These are phyloP conservation scores for Kodamaea fungicola DNA, from an alignment of 1,139 yeast genomes.

Conservation along the genomic window DNA sequence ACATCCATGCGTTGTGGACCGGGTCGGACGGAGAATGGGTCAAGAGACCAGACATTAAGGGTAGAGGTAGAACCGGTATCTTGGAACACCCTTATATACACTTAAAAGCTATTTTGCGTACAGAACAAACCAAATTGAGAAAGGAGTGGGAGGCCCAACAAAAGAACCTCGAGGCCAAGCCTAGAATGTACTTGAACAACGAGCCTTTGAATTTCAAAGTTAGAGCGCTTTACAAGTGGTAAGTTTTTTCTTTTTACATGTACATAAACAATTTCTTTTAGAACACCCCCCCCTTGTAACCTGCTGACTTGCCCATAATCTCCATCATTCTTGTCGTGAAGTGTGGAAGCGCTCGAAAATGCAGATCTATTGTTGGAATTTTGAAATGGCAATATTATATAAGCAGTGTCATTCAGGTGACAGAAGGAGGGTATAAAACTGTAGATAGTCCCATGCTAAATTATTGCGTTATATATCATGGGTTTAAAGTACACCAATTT, in stretches of 20 bases:
- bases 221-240: conserved; percentile 45
- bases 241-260: conserved; percentile 5
- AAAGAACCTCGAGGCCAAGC: conserved; percentile 41
- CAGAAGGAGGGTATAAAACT: not conserved
- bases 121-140: conserved; percentile 59
- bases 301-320: too few relatives aligned
- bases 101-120: conserved; percentile 71
- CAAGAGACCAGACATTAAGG: conserved; percentile 78
- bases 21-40: conserved; percentile 82
- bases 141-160: conserved; percentile 54
- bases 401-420: conserved; percentile 1
- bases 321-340: not conserved
- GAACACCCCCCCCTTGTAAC: not conserved
- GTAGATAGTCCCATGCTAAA: not conserved
- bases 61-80: conserved; percentile 86
- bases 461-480: conserved; percentile 17
- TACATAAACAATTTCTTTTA: not conserved
- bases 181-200: conserved; percentile 43
- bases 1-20: conserved; percentile 83
- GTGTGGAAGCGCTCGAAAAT: not conserved
- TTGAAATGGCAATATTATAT: not conserved
- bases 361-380: not conserved
- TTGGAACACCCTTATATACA: conserved; percentile 76
- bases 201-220: conserved; percentile 47
- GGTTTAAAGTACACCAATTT: conserved; percentile 39